These are phyloP conservation scores for Phaeosphaeria sp. DNA, from an alignment of 2,329 filamentous ascomycete genomes.

Conservation along the genomic window DNA sequence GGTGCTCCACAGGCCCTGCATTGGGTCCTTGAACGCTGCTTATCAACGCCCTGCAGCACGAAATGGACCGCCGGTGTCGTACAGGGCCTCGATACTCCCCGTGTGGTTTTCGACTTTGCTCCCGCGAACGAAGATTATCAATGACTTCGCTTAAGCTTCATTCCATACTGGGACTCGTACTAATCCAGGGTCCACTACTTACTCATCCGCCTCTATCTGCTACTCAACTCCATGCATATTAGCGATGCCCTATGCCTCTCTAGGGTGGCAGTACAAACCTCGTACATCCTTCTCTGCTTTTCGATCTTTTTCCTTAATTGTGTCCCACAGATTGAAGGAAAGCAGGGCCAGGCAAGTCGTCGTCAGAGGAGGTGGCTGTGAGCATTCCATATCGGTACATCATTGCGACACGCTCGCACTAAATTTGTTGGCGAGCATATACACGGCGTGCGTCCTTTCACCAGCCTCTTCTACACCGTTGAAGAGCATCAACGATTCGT, in stretches of 20 bases:
- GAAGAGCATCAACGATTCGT: neutral
- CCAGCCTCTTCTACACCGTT: constrained; percentile 7
- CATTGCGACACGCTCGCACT: constrained; percentile 31
- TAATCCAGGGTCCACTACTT: neutral
- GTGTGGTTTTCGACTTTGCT: neutral
- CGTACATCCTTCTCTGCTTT: neutral
- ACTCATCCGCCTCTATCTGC: neutral
- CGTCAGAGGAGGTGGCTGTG: constrained; percentile 40
- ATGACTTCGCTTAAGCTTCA: neutral
- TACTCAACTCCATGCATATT: neutral
- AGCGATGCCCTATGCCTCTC: neutral
- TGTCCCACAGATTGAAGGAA: constrained; percentile 7
- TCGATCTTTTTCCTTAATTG: neutral
- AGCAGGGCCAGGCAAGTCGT: constrained; percentile 19
- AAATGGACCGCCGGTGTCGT: neutral
- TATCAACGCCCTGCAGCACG: constrained; percentile 23
- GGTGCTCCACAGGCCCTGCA: constrained; percentile 11
- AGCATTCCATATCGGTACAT: constrained; percentile 28
- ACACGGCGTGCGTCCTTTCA: constrained; percentile 19
- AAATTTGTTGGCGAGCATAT: constrained; percentile 18
- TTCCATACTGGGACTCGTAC: neutral
- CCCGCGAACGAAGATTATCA: neutral
- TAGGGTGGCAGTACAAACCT: neutral
- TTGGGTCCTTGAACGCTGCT: constrained; percentile 20
- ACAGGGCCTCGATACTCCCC: constrained; percentile 5